These are phyloP conservation scores for Meyerozyma sp. DNA, from an alignment of 1,139 yeast species.

Conservation along the genomic window DNA sequence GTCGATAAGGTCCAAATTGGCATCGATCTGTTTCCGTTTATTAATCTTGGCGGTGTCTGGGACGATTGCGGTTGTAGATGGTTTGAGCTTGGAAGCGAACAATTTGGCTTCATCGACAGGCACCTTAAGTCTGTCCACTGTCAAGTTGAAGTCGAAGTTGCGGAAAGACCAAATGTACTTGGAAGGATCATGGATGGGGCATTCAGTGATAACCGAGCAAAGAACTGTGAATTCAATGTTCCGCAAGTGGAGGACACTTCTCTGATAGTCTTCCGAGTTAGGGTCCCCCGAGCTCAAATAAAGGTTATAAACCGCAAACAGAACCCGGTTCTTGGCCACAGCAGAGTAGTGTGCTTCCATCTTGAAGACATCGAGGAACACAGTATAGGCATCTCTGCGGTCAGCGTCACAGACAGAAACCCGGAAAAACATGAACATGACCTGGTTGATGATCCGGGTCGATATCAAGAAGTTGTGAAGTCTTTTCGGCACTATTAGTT, in stretches of 20 bases:
- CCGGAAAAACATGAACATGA: conserved; percentile 26
- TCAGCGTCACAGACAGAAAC: conserved; percentile 17
- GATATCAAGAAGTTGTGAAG: conserved; percentile 5
- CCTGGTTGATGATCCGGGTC: conserved; percentile 22
- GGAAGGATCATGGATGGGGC: conserved; percentile 12
- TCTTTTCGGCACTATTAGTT: conserved; percentile 6
- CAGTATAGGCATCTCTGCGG: conserved; percentile 11
- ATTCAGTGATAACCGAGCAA: conserved; percentile 21
- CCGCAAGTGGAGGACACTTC: conserved; percentile 19
- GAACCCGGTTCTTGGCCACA: conserved; percentile 14
- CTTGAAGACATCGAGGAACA: conserved; percentile 26
- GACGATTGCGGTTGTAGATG: not conserved
- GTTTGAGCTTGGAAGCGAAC: not conserved
- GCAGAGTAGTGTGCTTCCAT: conserved; percentile 19
- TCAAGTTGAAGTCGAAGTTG: not conserved
- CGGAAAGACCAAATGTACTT: conserved; percentile 4
- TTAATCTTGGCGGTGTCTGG: not conserved
- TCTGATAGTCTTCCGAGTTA: conserved; percentile 6
- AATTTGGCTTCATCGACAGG: not conserved
- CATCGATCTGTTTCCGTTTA: not conserved
- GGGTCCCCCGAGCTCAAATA: conserved; percentile 17
- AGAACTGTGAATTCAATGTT: conserved; percentile 25
- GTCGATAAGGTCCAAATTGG: not conserved
- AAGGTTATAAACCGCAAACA: conserved; percentile 27
- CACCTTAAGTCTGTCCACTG: not conserved